A percentile compares a stretch with the other conserved stretches of the same genome.
These are phyloP conservation scores for Lyophyllum shimeji DNA, from an alignment of 768 basidiomycete genomes.

Conservation along the genomic window DNA sequence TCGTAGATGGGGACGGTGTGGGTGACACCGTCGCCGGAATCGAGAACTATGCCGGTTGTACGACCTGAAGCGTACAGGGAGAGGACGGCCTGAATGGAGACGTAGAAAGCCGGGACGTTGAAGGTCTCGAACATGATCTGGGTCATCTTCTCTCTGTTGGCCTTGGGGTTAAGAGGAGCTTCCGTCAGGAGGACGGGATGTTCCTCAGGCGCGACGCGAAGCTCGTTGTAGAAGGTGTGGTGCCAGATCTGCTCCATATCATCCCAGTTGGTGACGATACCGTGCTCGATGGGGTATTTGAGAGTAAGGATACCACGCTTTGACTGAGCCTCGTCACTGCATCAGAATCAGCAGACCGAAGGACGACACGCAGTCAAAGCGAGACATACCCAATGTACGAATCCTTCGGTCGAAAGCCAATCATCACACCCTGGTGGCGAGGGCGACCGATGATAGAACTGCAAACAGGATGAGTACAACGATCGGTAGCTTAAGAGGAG, in stretches of 20 bases:
- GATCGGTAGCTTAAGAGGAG: background rate
- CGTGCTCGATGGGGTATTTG: slow-evolving; percentile 93
- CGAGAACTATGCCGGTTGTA: slow-evolving; percentile 92
- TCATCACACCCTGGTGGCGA: slow-evolving; percentile 94
- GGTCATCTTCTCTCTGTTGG: slow-evolving; percentile 92
- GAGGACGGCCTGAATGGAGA: slow-evolving; percentile 87
- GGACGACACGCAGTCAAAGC: slow-evolving; percentile 1
- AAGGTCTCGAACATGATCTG: slow-evolving; percentile 98
- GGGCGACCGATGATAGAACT: slow-evolving; percentile 94
- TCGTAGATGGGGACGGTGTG: slow-evolving; percentile 98
- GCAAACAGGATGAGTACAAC: background rate
- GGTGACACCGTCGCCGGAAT: slow-evolving; percentile 95
- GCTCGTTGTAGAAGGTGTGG: slow-evolving; percentile 95
- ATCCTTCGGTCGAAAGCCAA: slow-evolving; percentile 95
- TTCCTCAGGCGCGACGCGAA: slow-evolving; percentile 90
- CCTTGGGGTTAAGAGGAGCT: slow-evolving; percentile 90
- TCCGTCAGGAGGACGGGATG: slow-evolving; percentile 91
- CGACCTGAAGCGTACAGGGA: slow-evolving; percentile 93
- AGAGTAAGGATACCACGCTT: slow-evolving; percentile 94
- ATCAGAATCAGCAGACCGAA: slow-evolving; percentile 12
- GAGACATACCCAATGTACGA: slow-evolving; percentile 84
- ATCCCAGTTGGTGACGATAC: slow-evolving; percentile 97
- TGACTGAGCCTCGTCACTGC: slow-evolving; percentile 86
- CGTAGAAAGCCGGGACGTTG: slow-evolving; percentile 91
- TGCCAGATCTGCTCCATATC: slow-evolving; percentile 99